phyloP scores from a whole-genome alignment of 73 alveolate genomes.

The Paramecium tetraurelia region DNA sequence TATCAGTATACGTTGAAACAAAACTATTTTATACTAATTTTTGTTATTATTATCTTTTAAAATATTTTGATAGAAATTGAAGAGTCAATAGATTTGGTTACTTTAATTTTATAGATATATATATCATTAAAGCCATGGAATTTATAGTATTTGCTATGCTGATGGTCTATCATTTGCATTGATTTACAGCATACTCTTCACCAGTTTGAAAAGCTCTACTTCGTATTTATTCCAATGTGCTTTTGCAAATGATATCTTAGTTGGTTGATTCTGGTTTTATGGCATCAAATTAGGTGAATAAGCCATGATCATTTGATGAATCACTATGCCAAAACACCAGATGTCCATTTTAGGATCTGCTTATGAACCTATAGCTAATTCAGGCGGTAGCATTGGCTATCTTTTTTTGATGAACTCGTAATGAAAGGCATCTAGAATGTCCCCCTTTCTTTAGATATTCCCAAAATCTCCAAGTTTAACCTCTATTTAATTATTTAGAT shows the following conservation, averaged over 20 bases:
- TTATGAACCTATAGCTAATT: background rate
- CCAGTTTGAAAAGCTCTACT: background rate
- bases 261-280: background rate
- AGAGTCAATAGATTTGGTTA: background rate
- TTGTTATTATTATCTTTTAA: background rate
- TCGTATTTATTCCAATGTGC: constrained; percentile 40
- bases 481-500: background rate
- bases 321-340: constrained; percentile 39
- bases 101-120: background rate
- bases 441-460: constrained; percentile 13
- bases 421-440: background rate
- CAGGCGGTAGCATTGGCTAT: background rate
- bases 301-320: constrained; percentile 6
- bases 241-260: background rate
- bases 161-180: background rate
- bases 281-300: constrained; percentile 23
- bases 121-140: constrained; percentile 33
- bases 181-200: background rate
- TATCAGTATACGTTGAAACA: background rate
- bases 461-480: constrained; percentile 40
- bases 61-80: background rate
- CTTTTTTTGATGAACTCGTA: constrained; percentile 13
- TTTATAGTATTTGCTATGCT: background rate
- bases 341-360: background rate
- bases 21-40: background rate